Evolutionary conservation across 495 filamentous ascomycete species (phyloP).

Genomic region (Penicillium angulare): DNA sequence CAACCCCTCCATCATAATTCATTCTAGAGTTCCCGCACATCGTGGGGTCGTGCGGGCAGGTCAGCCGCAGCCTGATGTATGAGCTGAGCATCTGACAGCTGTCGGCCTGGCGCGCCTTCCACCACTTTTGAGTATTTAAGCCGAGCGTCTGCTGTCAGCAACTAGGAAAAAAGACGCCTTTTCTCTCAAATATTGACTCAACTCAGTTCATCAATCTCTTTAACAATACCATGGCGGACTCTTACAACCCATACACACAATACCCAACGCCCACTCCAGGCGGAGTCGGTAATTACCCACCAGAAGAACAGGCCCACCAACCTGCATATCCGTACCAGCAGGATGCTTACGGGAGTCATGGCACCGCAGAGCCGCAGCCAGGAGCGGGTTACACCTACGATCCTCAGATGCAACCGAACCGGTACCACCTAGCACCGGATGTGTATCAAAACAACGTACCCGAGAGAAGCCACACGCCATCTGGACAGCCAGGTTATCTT

Average conservation of each 20-base stretch:
- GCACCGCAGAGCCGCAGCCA: slow-evolving; percentile 4
- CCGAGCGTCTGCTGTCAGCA: not conserved
- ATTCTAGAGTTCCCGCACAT: slow-evolving; percentile 12
- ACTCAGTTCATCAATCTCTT: not conserved
- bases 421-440: slow-evolving; percentile 32
- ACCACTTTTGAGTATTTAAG: slow-evolving; percentile 9
- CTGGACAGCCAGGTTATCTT: slow-evolving; percentile 33
- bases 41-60: slow-evolving; percentile 26
- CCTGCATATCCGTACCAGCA: slow-evolving; percentile 10
- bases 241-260: slow-evolving; percentile 44
- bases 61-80: slow-evolving; percentile 29
- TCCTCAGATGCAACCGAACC: slow-evolving; percentile 26
- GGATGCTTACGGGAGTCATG: slow-evolving; percentile 7
- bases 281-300: slow-evolving; percentile 29
- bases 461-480: slow-evolving; percentile 38
- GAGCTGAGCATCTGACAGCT: slow-evolving; percentile 8
- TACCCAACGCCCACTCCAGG: slow-evolving; percentile 25
- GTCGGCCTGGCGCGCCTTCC: slow-evolving; percentile 3
- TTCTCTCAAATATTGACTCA: not conserved
- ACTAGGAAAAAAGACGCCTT: not conserved
- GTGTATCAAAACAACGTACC: slow-evolving; percentile 29
- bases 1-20: slow-evolving; percentile 6
- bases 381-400: slow-evolving; percentile 25
- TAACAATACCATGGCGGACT: slow-evolving; percentile 43
- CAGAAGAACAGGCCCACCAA: slow-evolving; percentile 19